Evolutionary conservation across 108 stramenopile species (phyloP), one percentile per base, ranked within the genome.

Genomic region (Halocafeteria seosinensis): DNA sequence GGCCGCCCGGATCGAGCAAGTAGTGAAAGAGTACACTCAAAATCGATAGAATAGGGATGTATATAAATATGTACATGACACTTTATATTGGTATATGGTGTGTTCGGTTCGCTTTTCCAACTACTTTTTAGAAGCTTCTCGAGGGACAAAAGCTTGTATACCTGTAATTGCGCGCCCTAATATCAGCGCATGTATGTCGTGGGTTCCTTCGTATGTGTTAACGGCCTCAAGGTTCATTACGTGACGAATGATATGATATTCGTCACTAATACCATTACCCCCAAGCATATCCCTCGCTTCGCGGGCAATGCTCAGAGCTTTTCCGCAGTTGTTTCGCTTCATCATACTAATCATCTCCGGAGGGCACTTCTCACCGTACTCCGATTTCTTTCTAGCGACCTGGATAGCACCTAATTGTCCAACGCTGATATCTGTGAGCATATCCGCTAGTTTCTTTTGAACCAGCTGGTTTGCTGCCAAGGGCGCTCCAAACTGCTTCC

Each of bases 131-230:
- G n/a, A n/a, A n/a, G n/a, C n/a, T n/a, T 47, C 42, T n/a, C 42
- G 21, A 47, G 88, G 88, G 6, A 82, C 84, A 76, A 90, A 88
- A 3, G 85, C 69, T 32, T 87, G 79, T 52, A 91, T 88, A 5
- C 87, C 89, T 12, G 92, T 91, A 61, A 91, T 89, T 55, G 86
- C 88, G 8, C 88, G 66, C 29, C 94, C 94, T 12, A 95, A 70
- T 59, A 95, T 89, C 50, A 95, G 76, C 28, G 90, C 90, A 67
- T 95, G 94, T 23, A 95, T 78, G 70, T 95, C 94, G 59, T 90
- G 90, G 9, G 94, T 95, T 13, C 94, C 94, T 75, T 95, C 94
- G 70, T 95, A 95, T 0, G 94, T 95, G 75, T 91, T 92, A 47
- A 95, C 94, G 12, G 94, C 91, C 76, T 95, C 94, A 62, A 95